These are phyloP conservation scores for Pseudevernia furfuracea DNA, from an alignment of 495 filamentous ascomycete species.

Conservation along the genomic window DNA sequence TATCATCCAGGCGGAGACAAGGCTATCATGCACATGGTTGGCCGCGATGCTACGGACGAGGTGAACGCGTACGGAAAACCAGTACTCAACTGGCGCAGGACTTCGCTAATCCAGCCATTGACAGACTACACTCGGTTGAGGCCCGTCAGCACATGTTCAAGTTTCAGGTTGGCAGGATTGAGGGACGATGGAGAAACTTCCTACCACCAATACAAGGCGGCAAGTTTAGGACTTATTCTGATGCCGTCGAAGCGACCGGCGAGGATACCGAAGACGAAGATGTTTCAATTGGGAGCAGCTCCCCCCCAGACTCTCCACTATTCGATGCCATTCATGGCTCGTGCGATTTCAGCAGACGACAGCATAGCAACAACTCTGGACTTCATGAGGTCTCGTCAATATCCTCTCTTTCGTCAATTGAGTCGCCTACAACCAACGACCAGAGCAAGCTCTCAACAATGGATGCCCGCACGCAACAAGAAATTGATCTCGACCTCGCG, in stretches of 20 bases:
- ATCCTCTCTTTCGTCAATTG: conserved; percentile 39
- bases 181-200: conserved; percentile 83
- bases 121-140: conserved; percentile 75
- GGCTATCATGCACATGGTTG: conserved; percentile 90
- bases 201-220: conserved; percentile 90
- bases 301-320: conserved; percentile 52
- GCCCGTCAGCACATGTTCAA: conserved; percentile 67
- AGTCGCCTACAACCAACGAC: conserved; percentile 36
- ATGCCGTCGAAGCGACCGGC: conserved; percentile 26
- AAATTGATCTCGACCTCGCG: conserved; percentile 66
- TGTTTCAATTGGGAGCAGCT: conserved; percentile 37
- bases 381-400: conserved; percentile 29
- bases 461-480: conserved; percentile 64
- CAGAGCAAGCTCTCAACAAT: conserved; percentile 55
- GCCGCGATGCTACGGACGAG: conserved; percentile 93
- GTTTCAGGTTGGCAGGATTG: conserved; percentile 77
- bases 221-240: conserved; percentile 56
- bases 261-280: conserved; percentile 35
- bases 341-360: conserved; percentile 32
- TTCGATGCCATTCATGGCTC: conserved; percentile 51
- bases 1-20: conserved; percentile 93
- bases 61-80: conserved; percentile 67
- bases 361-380: conserved; percentile 24
- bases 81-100: neutral
- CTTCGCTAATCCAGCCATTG: conserved; percentile 16